Evolutionary conservation across 352 stramenopile genomes (phyloP), one percentile per base, ranked within the genome.

Genomic region (Pythium aristosporum): DNA sequence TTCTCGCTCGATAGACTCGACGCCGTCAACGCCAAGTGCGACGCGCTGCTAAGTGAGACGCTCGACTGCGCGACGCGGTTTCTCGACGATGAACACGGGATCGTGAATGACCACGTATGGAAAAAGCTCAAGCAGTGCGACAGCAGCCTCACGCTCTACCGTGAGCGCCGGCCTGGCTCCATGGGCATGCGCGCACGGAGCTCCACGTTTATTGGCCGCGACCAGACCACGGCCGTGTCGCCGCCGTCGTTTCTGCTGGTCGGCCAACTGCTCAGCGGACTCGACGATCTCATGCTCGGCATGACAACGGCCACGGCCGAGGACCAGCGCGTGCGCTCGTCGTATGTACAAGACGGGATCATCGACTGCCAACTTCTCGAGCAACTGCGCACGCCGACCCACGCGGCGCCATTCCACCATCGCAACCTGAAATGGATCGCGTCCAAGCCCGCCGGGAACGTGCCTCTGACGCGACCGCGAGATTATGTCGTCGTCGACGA

Each of bases 231-330:
- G 0, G 28, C 39, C 0, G 20, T n/a, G 37, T 20, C 50, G 36
- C 50, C 74, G n/a, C 79, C 77, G 1, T 83, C 72, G n/a, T 64
- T 90, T 50, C 57, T 86, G n/a, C 67, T 86, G 39, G 58, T 85
- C 15, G 82, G 82, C 11, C 77, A 78, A 7, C 51, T 89, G n/a
- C 61, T 74, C 6, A 78, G 80, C 11, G 71, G 59, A n/a, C 60
- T 91, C 36, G 76, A 91, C 28, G 80, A 89, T 55, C 60, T 87
- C 52, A 85, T 91, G 76, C 89, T 85, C 58, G 79, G 75, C n/a
- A 37, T 73, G 13, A 67, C 75, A 28, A 70, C 74, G 28, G 69
- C 71, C 18, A 73, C 74, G 23, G 71, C 81, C 16, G 73, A 78
- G 21, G 65, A 70, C 10, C 83, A 87, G 51, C 70, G 76, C 37